Evolutionary conservation across 2,329 filamentous ascomycete species (phyloP).

Genomic region (Colletotrichum acutatum): DNA sequence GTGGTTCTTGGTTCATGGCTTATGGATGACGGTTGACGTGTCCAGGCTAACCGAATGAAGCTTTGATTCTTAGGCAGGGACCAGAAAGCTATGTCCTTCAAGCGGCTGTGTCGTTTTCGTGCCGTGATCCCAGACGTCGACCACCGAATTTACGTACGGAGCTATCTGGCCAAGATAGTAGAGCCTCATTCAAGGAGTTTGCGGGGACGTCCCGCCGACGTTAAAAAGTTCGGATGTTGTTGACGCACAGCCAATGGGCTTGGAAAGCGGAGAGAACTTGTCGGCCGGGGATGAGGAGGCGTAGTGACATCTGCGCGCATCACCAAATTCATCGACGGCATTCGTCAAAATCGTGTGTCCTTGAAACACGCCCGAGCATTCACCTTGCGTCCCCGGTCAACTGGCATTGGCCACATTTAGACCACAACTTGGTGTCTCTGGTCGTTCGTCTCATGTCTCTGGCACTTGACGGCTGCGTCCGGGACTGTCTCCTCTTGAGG

Average conservation of each 20-base stretch:
- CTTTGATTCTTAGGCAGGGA: not conserved
- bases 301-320: not conserved
- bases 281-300: not conserved
- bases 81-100: not conserved
- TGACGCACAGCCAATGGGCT: slow-evolving; percentile 2
- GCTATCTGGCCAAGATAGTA: not conserved
- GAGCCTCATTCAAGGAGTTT: not conserved
- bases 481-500: not conserved
- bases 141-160: not conserved
- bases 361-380: not conserved
- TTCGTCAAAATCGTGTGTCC: not conserved
- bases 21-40: not conserved
- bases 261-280: not conserved
- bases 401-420: not conserved
- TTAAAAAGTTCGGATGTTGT: not conserved
- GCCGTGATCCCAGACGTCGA: not conserved
- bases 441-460: slow-evolving; percentile 9
- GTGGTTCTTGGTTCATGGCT: not conserved
- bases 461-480: not conserved
- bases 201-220: not conserved
- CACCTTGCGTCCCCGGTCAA: slow-evolving; percentile 12
- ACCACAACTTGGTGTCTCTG: not conserved
- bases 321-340: not conserved
- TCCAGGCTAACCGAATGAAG: not conserved
- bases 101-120: not conserved